Conservation (phyloP, 257 asterid genomes). For the Gynochthodes officinalis region DNA sequence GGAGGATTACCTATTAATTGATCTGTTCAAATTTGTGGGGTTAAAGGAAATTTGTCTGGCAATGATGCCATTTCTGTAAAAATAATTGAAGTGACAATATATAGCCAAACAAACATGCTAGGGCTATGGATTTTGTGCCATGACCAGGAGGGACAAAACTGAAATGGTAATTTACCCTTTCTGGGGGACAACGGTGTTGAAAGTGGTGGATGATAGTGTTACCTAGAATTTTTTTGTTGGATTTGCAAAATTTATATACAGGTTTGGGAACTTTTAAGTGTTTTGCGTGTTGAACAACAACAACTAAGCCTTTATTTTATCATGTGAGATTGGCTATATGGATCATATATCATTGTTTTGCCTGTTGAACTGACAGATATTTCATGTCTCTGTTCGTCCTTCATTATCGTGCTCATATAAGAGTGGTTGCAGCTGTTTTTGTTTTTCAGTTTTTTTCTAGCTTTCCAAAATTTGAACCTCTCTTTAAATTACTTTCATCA, state of each 20-base stretch:
- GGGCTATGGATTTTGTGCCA: background rate
- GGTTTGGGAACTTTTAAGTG: background rate
- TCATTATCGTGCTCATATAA: background rate
- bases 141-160: background rate
- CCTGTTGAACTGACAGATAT: background rate
- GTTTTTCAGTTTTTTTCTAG: slow-evolving; percentile 2
- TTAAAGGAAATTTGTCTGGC: background rate
- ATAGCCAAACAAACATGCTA: background rate
- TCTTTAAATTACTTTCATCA: too few species aligned
- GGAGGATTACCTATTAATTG: too few species aligned
- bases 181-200: background rate
- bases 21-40: background rate
- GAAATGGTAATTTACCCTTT: background rate
- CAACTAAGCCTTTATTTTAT: too few species aligned
- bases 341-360: too few species aligned
- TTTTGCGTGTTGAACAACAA: too few species aligned
- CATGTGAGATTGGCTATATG: too few species aligned
- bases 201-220: background rate
- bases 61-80: background rate
- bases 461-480: too few species aligned
- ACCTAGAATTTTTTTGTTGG: background rate
- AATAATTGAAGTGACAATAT: too few species aligned
- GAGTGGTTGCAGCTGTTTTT: background rate
- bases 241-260: background rate
- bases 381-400: background rate